Evolutionary conservation across 2,329 filamentous ascomycete genomes (phyloP), one percentile per base, ranked within the genome.

Genomic region (Endoconidiophora laricicola): DNA sequence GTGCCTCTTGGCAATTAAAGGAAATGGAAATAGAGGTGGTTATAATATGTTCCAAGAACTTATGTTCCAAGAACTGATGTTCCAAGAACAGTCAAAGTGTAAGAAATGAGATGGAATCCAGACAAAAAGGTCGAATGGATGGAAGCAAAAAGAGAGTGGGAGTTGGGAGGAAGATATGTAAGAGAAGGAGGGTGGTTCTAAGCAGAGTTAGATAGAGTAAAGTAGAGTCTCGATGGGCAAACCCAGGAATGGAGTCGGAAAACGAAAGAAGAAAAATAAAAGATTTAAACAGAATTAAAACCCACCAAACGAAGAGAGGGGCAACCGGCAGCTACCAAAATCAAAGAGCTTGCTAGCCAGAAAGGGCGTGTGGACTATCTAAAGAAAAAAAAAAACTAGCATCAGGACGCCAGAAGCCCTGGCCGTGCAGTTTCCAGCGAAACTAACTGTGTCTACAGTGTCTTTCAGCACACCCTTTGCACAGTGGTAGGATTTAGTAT

Each of bases 151-250:
- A 38, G 33, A 49, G 5, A 36, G 41, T 20, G 24, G 16, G 22
- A 46, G 16, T 37, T 37, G 49, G 39, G 46, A 54, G 44, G 46
- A 52, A 48, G 42, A 46, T 49, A 49, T 48, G 41, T 46, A 42
- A 53, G 42, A 40, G 43, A 39, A 44, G 43, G 22, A 43, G 26
- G 26, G 48, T 39, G 29, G 45, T 38, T 33, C 44, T 29, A 47
- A 37, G 37, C 37, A 41, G 40, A 48, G 18, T 40, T 22, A 38
- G 44, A 23, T 26, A 43, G 20, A 42, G 43, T 33, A 37, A 46
- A 41, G 18, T 41, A 33, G 46, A 46, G 24, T 6, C 24, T 18
- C n/a, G 2, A 16, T n/a, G 39, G 44, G 10, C 40, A 50, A 29
- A n/a, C 23, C 6, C 22, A 29, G 22, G 26, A 49, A 23, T 44